Evolutionary conservation across 148 eudicot genomes (phyloP), one percentile per base, ranked within the genome.

Genomic region (Chenopodium formosanum): DNA sequence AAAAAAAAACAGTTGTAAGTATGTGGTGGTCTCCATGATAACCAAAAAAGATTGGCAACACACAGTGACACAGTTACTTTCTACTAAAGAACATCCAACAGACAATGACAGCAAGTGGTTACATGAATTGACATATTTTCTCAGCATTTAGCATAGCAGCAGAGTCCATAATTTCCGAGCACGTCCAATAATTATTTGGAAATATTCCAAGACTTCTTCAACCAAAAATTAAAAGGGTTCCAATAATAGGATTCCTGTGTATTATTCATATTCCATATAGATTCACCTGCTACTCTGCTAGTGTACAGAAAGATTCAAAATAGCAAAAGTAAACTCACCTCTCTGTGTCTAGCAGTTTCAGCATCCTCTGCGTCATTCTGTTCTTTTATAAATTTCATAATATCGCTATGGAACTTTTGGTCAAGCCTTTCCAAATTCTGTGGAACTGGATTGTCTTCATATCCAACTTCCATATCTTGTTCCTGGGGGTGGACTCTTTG

Each of bases 271-370:
- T 34, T 34, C 73, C 47, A 37, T 8, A 34, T 34, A 37, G 11
- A 44, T 16, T n/a, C n/a, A 22, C 4, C 53, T 70, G 13, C 56
- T 22, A 72, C 56, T 10, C 53, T 70, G 13, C 56, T 22, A 72
- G 75, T 10, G 2, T 46, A 46, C 75, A 44, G 16, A 72, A 72
- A 70, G 73, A 37, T 44, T 46, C 53, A 13, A 48, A 50, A 50
- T 25, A 25, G 63, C 17, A 40, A 74, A 40, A 48, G 44, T 73
- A 22, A 81, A 87, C 92, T 72, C 79, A 90, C 92, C 94, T 91
- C 91, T 83, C 83, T 87, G 83, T 91, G 94, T 80, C 92, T 82
- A 73, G 86, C 84, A 86, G 80, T 86, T 84, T 91, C 94, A 74
- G 89, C 88, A 82, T 90, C 90, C 80, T 90, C 94, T 9, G 89